Base-by-base conservation (phyloP, 306 rosid species). In the Quercus alba region DNA sequence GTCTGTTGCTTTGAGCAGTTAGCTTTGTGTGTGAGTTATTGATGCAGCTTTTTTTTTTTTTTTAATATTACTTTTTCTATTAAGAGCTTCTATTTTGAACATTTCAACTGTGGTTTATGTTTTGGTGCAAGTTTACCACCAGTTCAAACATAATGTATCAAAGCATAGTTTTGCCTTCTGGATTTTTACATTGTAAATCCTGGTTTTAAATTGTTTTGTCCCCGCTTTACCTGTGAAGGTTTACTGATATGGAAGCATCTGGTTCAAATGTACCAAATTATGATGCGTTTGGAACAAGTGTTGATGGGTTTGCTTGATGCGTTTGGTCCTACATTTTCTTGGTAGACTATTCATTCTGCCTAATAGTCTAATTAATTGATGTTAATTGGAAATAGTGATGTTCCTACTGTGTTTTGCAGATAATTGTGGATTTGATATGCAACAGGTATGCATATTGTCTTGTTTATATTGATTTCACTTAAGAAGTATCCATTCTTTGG, bases 401-500 rank as follows among this genome's bases (percentile, higher is more conserved):
- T 73, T 77, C 26, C 33, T 64, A 20, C 15, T 66, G 23, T 66
- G 49, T 67, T 49, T 63, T 89, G 95, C 97, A 94, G 99, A 86
- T 66, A 78, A 76, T 73, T 92, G 90, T 20, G 93, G 97, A 70
- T 87, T 90, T 72, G 91, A 94, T 83, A 88, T 90, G 94, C 84
- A 86, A 74, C 89, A 93, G 97, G 97, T 93, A 93, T 33, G 62
- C 41, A 74, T 58, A 64, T 31, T 55, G 33, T 51, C 68, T 46
- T 33, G 44, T 83, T 78, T 77, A 26, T 62, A 77, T 78, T 69
- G 62, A 12, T 62, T 74, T 62, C 25, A 28, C 55, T 46, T 56
- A 58, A 18, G 19, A 75, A 21, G 13, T 15, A 5, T 33, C 18
- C 49, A 19, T 67, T 13, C 59, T 75, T 25, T 80, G 31, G 59